phyloP scores from a whole-genome alignment of 2,329 filamentous ascomycete genomes.

The Fusarium agapanthi region DNA sequence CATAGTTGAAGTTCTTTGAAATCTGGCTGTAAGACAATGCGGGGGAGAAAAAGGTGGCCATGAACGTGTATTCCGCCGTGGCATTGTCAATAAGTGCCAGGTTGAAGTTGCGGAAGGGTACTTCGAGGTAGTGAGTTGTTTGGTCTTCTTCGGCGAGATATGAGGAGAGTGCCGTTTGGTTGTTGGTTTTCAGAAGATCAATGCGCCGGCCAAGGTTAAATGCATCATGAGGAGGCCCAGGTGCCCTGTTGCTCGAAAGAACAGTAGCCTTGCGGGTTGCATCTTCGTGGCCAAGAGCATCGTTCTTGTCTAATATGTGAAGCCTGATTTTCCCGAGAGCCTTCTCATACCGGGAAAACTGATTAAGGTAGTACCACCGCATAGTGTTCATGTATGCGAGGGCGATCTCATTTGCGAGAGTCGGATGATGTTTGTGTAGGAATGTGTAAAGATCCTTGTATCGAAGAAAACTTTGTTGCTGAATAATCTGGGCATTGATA shows the following conservation, averaged over 20 bases:
- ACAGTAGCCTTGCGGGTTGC: conserved; percentile 70
- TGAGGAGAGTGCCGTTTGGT: conserved; percentile 81
- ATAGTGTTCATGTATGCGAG: conserved; percentile 98
- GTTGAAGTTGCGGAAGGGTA: conserved; percentile 94
- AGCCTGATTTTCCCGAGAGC: conserved; percentile 86
- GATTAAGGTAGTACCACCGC: conserved; percentile 95
- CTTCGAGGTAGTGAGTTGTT: conserved; percentile 84
- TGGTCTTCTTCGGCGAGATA: conserved; percentile 93
- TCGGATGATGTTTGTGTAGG: conserved; percentile 80
- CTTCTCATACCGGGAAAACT: conserved; percentile 88
- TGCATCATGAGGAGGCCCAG: conserved; percentile 77
- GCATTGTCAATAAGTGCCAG: conserved; percentile 93
- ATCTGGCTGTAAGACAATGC: conserved; percentile 79
- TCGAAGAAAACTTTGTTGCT: conserved; percentile 88
- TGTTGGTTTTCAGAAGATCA: conserved; percentile 79
- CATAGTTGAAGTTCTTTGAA: conserved; percentile 83
- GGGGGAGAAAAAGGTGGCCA: conserved; percentile 88
- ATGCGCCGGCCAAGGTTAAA: conserved; percentile 89
- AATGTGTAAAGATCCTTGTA: conserved; percentile 92
- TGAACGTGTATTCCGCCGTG: conserved; percentile 92
- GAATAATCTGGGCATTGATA: conserved; percentile 96
- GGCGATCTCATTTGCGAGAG: conserved; percentile 88
- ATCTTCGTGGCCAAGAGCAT: conserved; percentile 84
- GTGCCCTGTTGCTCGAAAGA: conserved; percentile 56
- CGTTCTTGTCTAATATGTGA: conserved; percentile 82